These are phyloP conservation scores for Dendrobium catenatum DNA, from an alignment of 106 monocot genomes.

Conservation along the genomic window DNA sequence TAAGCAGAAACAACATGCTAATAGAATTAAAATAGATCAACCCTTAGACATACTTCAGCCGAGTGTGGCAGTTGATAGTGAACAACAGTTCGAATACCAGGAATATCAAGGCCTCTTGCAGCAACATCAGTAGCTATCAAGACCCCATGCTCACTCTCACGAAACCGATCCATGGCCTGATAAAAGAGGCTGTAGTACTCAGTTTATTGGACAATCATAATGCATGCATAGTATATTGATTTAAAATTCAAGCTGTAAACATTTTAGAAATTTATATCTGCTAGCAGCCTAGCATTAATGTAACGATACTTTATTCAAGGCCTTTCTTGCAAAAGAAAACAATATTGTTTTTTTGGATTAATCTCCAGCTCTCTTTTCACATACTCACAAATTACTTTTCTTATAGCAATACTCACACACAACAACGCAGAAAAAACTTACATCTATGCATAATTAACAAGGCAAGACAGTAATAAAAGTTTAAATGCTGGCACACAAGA, in stretches of 20 bases:
- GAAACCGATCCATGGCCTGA: slow-evolving; percentile 94
- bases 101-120: slow-evolving; percentile 95
- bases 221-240: not conserved
- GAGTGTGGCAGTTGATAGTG: slow-evolving; percentile 99
- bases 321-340: not conserved
- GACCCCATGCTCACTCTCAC: slow-evolving; percentile 64
- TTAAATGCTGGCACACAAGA: no score
- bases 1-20: not conserved
- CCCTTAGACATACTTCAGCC: slow-evolving; percentile 57
- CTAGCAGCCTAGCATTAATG: not conserved
- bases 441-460: no score
- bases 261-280: not conserved
- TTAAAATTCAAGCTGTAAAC: not conserved
- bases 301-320: not conserved
- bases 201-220: not conserved
- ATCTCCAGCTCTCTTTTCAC: not conserved
- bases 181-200: slow-evolving; percentile 3
- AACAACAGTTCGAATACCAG: slow-evolving; percentile 86
- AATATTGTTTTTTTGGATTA: not conserved
- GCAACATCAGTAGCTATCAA: slow-evolving; percentile 97
- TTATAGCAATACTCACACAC: no score
- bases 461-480: no score
- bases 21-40: not conserved
- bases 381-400: no score
- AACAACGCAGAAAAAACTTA: no score